A percentile compares a stretch with the other conserved stretches of the same genome.
phyloP scores from a whole-genome alignment of 2,329 filamentous ascomycete genomes.

The Penicillium sp. region DNA sequence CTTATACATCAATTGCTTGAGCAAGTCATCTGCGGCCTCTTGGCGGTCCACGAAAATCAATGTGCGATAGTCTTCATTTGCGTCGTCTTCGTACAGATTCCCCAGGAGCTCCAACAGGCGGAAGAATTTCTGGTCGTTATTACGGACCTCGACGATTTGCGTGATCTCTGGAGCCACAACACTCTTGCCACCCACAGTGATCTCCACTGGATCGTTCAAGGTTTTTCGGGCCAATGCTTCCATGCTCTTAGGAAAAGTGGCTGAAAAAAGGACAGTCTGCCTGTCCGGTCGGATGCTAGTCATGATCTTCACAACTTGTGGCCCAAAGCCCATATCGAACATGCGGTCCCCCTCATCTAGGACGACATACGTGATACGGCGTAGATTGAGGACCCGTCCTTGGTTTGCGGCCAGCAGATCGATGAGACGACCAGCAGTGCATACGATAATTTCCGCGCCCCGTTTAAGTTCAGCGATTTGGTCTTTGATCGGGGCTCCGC shows the following conservation, averaged over 20 bases:
- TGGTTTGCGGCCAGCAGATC: slow-evolving; percentile 91
- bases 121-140: slow-evolving; percentile 78
- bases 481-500: slow-evolving; percentile 92
- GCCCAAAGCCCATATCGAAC: slow-evolving; percentile 99
- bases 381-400: slow-evolving; percentile 88
- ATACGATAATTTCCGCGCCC: slow-evolving; percentile 91
- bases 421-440: slow-evolving; percentile 92
- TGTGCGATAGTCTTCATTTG: slow-evolving; percentile 84
- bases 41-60: slow-evolving; percentile 91
- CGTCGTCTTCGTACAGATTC: slow-evolving; percentile 67
- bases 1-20: slow-evolving; percentile 75
- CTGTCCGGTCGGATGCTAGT: slow-evolving; percentile 86
- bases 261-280: slow-evolving; percentile 93
- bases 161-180: slow-evolving; percentile 71
- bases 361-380: slow-evolving; percentile 87
- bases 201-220: slow-evolving; percentile 79
- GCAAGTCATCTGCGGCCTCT: slow-evolving; percentile 78
- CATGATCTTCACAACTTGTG: slow-evolving; percentile 96
- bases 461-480: slow-evolving; percentile 96
- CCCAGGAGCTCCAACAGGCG: slow-evolving; percentile 83
- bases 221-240: slow-evolving; percentile 87
- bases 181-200: slow-evolving; percentile 83
- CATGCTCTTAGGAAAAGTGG: slow-evolving; percentile 92
- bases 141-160: slow-evolving; percentile 83
- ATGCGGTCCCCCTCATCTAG: slow-evolving; percentile 97